Evolutionary conservation across 441 rosid genomes (phyloP).

Genomic region (Adansonia grandidieri): DNA sequence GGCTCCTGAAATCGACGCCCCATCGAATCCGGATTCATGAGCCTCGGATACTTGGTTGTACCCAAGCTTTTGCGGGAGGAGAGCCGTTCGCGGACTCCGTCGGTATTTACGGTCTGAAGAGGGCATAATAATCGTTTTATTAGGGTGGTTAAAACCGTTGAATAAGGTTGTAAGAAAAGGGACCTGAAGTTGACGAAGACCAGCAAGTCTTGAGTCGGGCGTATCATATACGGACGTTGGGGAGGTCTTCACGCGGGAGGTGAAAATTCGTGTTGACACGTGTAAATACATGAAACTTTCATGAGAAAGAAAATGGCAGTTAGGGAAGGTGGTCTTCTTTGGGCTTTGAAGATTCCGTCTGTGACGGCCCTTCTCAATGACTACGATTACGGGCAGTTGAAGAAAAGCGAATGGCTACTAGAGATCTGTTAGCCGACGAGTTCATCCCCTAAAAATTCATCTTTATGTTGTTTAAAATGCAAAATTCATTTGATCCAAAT

Average conservation of each 20-base stretch:
- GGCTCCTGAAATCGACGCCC: conserved; percentile 61
- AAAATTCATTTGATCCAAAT: not conserved
- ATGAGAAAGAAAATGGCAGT: not conserved
- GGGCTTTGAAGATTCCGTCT: conserved; percentile 1
- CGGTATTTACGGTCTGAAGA: conserved; percentile 47
- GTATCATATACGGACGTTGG: not conserved
- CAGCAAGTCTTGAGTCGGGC: not conserved
- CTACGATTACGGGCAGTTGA: not conserved
- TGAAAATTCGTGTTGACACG: conserved; percentile 6
- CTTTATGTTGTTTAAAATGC: not conserved
- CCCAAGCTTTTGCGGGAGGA: conserved; percentile 43
- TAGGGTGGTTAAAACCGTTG: conserved; percentile 14
- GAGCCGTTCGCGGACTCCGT: conserved; percentile 46
- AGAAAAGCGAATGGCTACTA: not conserved
- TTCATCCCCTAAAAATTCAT: not conserved
- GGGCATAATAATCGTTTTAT: conserved; percentile 38
- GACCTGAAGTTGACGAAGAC: not conserved
- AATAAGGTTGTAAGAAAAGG: not conserved
- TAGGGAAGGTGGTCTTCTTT: not conserved
- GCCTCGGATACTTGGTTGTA: conserved; percentile 12
- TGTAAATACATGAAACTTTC: not conserved
- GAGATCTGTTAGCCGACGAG: not conserved
- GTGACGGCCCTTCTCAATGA: not conserved
- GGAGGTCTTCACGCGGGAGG: conserved; percentile 32
- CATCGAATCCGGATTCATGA: conserved; percentile 40